A percentile compares a stretch with the other conserved stretches of the same genome.
Conservation (phyloP, 1,139 yeast species). For the Magnusiomyces clavatus region DNA sequence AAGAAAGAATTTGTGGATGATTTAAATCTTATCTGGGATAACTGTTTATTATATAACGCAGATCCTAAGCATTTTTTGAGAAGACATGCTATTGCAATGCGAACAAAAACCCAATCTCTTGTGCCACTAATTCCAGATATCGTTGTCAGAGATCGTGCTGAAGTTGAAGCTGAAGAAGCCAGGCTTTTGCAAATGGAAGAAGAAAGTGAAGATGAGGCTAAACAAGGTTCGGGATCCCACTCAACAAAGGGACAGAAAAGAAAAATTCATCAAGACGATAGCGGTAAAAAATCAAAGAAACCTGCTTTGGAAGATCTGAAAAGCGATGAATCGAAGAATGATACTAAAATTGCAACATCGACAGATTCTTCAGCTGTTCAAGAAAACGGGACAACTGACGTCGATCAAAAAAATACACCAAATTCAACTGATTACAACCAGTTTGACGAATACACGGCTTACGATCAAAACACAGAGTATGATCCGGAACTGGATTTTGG, state of each 20-base stretch:
- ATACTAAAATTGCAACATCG: constrained; percentile 4
- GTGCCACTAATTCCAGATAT: constrained; percentile 87
- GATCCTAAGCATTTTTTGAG: constrained; percentile 91
- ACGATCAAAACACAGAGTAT: constrained; percentile 10
- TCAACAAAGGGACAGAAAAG: constrained; percentile 12
- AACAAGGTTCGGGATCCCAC: constrained; percentile 15
- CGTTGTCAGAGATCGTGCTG: constrained; percentile 68
- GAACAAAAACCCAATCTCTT: constrained; percentile 68
- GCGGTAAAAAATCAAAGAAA: too few species aligned
- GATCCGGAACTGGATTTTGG: constrained; percentile 14
- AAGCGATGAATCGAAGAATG: background rate
- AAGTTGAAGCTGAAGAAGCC: constrained; percentile 77
- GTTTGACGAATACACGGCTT: constrained; percentile 5
- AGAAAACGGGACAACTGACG: background rate
- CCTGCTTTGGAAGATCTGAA: too few species aligned
- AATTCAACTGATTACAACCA: background rate
- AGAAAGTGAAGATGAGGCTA: constrained; percentile 23
- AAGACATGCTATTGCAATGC: constrained; percentile 94
- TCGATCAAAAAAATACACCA: constrained; percentile 5
- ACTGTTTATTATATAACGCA: constrained; percentile 86
- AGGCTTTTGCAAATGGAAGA: constrained; percentile 34
- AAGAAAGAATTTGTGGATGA: constrained; percentile 90
- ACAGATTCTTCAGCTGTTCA: constrained; percentile 11
- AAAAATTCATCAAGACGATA: constrained; percentile 7
- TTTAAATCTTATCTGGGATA: constrained; percentile 89